These are phyloP conservation scores for Tylopilus balloui DNA, from an alignment of 768 basidiomycete species.

Conservation along the genomic window DNA sequence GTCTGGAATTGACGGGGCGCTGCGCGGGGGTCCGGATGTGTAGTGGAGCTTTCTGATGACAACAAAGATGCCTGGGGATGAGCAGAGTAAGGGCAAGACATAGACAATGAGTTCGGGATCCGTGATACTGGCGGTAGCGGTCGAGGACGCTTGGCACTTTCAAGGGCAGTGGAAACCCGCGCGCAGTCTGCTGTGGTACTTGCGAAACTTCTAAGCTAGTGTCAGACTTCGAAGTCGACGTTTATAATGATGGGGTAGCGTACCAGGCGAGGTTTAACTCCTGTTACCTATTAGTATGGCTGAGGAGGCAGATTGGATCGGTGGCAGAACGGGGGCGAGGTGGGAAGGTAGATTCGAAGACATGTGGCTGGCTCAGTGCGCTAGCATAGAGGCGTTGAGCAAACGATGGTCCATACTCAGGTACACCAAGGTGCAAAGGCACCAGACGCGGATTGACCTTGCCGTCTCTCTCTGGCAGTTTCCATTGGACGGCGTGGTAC, in stretches of 20 bases:
- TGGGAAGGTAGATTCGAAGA: slow-evolving; percentile 3
- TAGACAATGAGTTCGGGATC: background rate
- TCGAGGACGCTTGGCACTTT: slow-evolving; percentile 1
- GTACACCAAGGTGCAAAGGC: background rate
- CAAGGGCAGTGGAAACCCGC: background rate
- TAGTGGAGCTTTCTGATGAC: background rate
- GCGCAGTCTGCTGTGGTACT: slow-evolving; percentile 15
- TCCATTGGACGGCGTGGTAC: slow-evolving; percentile 18
- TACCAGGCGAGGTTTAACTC: background rate
- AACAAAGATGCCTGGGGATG: background rate
- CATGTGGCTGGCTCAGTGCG: slow-evolving; percentile 26
- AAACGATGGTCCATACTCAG: slow-evolving; percentile 24
- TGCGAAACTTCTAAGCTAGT: background rate
- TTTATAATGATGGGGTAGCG: slow-evolving; percentile 1
- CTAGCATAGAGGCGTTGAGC: slow-evolving; percentile 46
- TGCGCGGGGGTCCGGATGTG: background rate
- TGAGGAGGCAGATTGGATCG: background rate
- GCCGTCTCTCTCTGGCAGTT: slow-evolving; percentile 4
- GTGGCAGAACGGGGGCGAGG: slow-evolving; percentile 5
- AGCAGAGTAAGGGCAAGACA: background rate
- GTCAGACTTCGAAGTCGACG: slow-evolving; percentile 5
- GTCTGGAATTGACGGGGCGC: background rate
- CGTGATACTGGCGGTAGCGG: background rate
- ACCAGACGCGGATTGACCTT: background rate
- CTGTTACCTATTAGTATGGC: background rate